These are phyloP conservation scores for Linnemannia zychae DNA, from an alignment of 192 early-diverging fungal genomes.

Conservation along the genomic window DNA sequence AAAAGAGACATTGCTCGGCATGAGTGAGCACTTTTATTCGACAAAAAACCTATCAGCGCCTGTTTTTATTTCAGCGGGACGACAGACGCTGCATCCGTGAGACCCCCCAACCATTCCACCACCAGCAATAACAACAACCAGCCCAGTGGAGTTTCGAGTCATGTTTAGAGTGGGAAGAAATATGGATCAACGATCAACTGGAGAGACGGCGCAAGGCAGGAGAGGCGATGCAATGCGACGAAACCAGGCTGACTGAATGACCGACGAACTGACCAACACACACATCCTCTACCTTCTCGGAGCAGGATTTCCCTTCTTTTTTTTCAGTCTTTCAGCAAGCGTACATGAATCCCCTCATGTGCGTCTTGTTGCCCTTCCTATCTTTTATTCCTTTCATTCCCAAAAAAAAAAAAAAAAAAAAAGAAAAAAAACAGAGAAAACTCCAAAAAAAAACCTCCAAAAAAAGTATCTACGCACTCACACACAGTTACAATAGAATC, in stretches of 20 bases:
- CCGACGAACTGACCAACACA: background rate
- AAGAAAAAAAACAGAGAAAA: background rate
- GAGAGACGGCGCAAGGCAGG: background rate
- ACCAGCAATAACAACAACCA: slow-evolving; percentile 1
- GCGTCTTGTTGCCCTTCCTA: background rate
- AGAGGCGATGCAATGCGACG: background rate
- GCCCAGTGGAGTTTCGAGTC: slow-evolving; percentile 2
- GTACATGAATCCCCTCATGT: background rate
- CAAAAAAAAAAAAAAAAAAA: background rate
- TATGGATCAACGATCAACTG: background rate
- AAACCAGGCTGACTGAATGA: background rate
- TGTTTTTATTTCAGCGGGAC: background rate
- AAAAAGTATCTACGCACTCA: background rate
- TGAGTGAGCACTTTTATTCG: background rate
- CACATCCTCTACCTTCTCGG: background rate
- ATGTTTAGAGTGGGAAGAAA: background rate
- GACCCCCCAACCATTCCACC: background rate
- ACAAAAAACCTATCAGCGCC: background rate
- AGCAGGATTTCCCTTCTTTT: background rate
- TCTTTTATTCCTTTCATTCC: background rate
- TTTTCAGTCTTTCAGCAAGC: background rate
- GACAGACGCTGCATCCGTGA: background rate
- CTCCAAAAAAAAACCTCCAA: slow-evolving; percentile 12
- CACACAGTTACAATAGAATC: background rate
- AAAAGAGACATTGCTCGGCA: background rate